These are phyloP conservation scores for Penicillium paxilli DNA, from an alignment of 495 filamentous ascomycete species.

Conservation along the genomic window DNA sequence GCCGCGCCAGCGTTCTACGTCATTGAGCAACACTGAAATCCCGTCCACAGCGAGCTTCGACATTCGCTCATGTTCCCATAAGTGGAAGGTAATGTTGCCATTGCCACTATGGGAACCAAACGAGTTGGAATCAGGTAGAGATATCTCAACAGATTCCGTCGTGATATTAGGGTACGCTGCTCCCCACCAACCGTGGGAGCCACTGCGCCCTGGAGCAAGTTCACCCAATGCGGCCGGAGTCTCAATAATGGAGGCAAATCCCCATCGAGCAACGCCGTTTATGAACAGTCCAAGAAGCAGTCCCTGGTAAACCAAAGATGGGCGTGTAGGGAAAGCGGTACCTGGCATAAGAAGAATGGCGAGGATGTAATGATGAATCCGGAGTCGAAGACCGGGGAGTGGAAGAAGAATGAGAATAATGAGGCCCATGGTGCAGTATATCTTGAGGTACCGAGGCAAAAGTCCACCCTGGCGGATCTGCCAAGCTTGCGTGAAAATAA, in stretches of 20 bases:
- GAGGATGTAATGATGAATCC: slow-evolving; percentile 95
- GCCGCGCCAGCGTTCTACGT: slow-evolving; percentile 80
- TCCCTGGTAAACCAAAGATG: slow-evolving; percentile 79
- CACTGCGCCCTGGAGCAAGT: slow-evolving; percentile 31
- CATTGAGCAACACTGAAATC: slow-evolving; percentile 86
- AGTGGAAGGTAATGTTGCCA: slow-evolving; percentile 59
- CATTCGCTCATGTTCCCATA: slow-evolving; percentile 47
- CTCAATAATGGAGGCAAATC: slow-evolving; percentile 87
- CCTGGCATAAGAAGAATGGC: slow-evolving; percentile 81
- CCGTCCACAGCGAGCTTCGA: slow-evolving; percentile 75
- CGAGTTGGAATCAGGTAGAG: slow-evolving; percentile 36
- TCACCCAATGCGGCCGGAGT: slow-evolving; percentile 67
- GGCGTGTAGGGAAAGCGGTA: slow-evolving; percentile 79
- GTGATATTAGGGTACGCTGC: slow-evolving; percentile 66
- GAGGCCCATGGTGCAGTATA: slow-evolving; percentile 65
- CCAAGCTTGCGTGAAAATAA: slow-evolving; percentile 69
- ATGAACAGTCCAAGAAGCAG: slow-evolving; percentile 87
- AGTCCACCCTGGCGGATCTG: slow-evolving; percentile 72
- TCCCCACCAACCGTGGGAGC: slow-evolving; percentile 55
- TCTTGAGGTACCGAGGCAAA: slow-evolving; percentile 65
- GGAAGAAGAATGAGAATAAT: slow-evolving; percentile 64
- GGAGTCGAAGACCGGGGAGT: slow-evolving; percentile 78
- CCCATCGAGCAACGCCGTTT: slow-evolving; percentile 92
- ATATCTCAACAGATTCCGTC: slow-evolving; percentile 49
- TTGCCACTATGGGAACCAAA: slow-evolving; percentile 36